Percentiles rank a stretch among this genome's conserved stretches.
Evolutionary conservation across 2,329 filamentous ascomycete species (phyloP).

Genomic region (Cyphellophora attinorum): DNA sequence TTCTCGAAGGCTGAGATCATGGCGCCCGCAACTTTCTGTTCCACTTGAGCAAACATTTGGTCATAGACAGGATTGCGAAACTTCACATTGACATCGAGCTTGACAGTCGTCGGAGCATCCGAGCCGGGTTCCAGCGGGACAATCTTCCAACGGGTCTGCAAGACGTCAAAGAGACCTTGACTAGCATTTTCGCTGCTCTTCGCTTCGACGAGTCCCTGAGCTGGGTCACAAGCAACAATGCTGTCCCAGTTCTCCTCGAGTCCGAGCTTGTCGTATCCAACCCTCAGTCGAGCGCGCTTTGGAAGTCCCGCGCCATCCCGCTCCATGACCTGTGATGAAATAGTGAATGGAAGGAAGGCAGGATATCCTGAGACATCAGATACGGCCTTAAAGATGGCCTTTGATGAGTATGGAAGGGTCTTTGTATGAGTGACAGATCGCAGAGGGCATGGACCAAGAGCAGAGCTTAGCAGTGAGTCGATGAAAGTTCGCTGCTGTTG

Average conservation of each 20-base stretch:
- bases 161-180: constrained; percentile 35
- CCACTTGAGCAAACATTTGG: constrained; percentile 68
- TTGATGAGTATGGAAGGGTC: constrained; percentile 63
- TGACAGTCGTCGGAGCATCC: constrained; percentile 53
- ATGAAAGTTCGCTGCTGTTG: constrained; percentile 13
- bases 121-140: constrained; percentile 24
- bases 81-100: constrained; percentile 66
- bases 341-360: constrained; percentile 86
- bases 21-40: constrained; percentile 70
- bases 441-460: constrained; percentile 15
- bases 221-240: constrained; percentile 66
- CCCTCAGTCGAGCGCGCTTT: constrained; percentile 64
- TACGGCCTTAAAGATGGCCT: constrained; percentile 71
- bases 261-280: constrained; percentile 63
- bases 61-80: constrained; percentile 86
- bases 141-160: constrained; percentile 35
- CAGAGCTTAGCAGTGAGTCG: constrained; percentile 16
- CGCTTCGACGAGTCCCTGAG: constrained; percentile 61
- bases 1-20: constrained; percentile 94
- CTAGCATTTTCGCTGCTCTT: constrained; percentile 48
- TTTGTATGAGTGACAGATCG: constrained; percentile 66
- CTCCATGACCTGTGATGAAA: constrained; percentile 63
- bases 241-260: constrained; percentile 78
- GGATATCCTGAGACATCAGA: constrained; percentile 80
- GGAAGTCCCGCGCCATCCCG: constrained; percentile 56